phyloP scores from a whole-genome alignment of 2,329 filamentous ascomycete genomes.

The Fulvia fulva region DNA sequence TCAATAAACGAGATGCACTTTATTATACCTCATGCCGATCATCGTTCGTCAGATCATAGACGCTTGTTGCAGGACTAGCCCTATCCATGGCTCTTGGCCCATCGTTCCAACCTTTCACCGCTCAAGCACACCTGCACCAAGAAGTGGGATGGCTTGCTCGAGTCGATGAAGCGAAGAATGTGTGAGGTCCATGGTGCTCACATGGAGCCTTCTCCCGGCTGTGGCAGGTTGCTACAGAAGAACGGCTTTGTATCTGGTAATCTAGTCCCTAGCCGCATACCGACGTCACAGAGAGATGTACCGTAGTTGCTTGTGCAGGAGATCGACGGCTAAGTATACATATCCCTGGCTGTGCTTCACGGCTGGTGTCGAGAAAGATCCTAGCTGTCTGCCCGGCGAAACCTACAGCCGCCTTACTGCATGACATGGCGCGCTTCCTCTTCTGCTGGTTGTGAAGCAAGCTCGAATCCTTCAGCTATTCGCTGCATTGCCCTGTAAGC shows the following conservation, averaged over 20 bases:
- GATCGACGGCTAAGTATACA: slow-evolving; percentile 25
- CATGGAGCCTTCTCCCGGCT: slow-evolving; percentile 2
- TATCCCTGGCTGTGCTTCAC: slow-evolving; percentile 17
- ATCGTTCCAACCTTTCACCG: slow-evolving; percentile 10
- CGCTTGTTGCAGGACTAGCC: slow-evolving; percentile 20
- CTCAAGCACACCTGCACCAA: slow-evolving; percentile 2
- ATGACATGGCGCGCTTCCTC: slow-evolving; percentile 18
- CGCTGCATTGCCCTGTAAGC: slow-evolving; percentile 11
- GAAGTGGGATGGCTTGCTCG: slow-evolving; percentile 7
- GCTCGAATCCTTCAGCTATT: slow-evolving; percentile 11
- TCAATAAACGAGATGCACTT: neutral
- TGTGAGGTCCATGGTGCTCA: neutral
- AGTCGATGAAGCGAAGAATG: slow-evolving; percentile 9
- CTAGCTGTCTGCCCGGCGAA: slow-evolving; percentile 18
- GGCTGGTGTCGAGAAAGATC: slow-evolving; percentile 15
- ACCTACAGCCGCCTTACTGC: slow-evolving; percentile 16
- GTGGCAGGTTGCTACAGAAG: slow-evolving; percentile 1
- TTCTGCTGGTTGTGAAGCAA: slow-evolving; percentile 11
- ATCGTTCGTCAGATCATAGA: slow-evolving; percentile 22
- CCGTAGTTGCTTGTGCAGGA: slow-evolving; percentile 25
- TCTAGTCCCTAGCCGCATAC: slow-evolving; percentile 5
- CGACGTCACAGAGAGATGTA: slow-evolving; percentile 7
- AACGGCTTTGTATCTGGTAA: slow-evolving; percentile 16
- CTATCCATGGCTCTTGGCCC: slow-evolving; percentile 4
- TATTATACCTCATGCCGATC: slow-evolving; percentile 22